Base-by-base conservation (phyloP, 1,284 basidiomycete genomes). In the Naganishia albida region DNA sequence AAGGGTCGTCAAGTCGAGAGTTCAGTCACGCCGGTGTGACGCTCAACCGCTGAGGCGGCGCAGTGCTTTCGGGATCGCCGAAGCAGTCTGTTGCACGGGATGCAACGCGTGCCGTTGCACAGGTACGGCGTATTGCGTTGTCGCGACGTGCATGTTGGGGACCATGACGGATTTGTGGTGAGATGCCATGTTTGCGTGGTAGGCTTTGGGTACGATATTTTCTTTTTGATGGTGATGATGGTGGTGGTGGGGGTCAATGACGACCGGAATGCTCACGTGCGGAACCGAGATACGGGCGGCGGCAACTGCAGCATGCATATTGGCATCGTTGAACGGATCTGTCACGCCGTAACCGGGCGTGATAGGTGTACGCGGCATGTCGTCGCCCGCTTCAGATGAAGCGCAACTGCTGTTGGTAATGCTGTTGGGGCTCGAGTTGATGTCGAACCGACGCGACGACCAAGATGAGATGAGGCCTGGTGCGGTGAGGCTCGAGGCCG, bases 301-400 rank as follows among this genome's bases (percentile, higher is more conserved):
- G 20, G 62, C 70, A 30, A 46, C 57, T 4, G 39, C 57, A 12
- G 57, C 57, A 10, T 51, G 26, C 16, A 49, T 53, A 30, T 46
- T 62, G 49, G 57, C 59, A 25, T 52, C 51, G 25, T 62, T 51
- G 62, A 73, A 73, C 3, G 75, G 69, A 54, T 73, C 72, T 40
- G 70, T 65, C 56, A 72, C 66, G 7, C 68, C 48, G 66, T 75
- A 70, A 42, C 75, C 68, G 39, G 78, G 77, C 8, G 78, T 79
- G 71, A 77, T 75, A 13, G 78, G 78, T 10, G 76, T 79, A 38
- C 77, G 69, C 30, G 77, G 77, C 25, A 71, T 68, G 51, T 79
- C 77, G 64, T 79, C 77, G 42, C 77, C 77, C 8, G 75, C 75
- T 62, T 80, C 77, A 18, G 76, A 77, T 0, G 77, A 78, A 1